Base-by-base conservation (phyloP, 108 stramenopile species). In the Nitzschia palea region DNA sequence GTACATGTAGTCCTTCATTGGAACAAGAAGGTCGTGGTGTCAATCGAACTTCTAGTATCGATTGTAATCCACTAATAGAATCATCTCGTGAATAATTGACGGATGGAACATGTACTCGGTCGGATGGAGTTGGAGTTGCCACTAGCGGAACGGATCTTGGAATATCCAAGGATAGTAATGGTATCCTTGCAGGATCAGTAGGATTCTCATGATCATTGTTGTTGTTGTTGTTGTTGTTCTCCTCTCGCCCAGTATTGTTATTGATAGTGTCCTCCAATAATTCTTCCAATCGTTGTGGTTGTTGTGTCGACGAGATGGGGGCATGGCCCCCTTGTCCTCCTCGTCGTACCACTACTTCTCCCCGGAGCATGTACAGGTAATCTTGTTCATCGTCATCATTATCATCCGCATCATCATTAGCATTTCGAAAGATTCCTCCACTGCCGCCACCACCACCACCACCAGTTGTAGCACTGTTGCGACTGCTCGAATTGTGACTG, bases 341-440 rank as follows among this genome's bases (percentile, higher is more conserved):
- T 48, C 47, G 75, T 32, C 66, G 75, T 20, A 76, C 27, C 6
- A 81, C 80, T 15, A 83, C 74, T 73, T 83, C 81, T 22, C 81
- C 81, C 25, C 63, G 58, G 74, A 83, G 62, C 40, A 83, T 79
- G 44, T 68, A 76, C 20, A 76, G 15, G 42, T 63, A 76, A 31
- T 43, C 42, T 42, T 42, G 50, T 3, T 56, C 55, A 17, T 32
- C 55, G 17, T 12, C 30, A 32, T 29, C 32, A 45, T 65, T 53
- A n/a, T 42, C 47, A 48, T 48, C 47, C 8, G 47, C 62, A 40
- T 61, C 66, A 2, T 40, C 59, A 10, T 40, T 26, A 23, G 17
- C 20, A 12, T 37, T 40, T 42, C 40, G 23, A 23, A n/a, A n/a
- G n/a, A n/a, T 18, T n/a, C 23, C 27, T 25, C 51, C 51, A 42